Evolutionary conservation across 352 stramenopile species (phyloP), one percentile per base, ranked within the genome.

Genomic region (Pythium chondricola): DNA sequence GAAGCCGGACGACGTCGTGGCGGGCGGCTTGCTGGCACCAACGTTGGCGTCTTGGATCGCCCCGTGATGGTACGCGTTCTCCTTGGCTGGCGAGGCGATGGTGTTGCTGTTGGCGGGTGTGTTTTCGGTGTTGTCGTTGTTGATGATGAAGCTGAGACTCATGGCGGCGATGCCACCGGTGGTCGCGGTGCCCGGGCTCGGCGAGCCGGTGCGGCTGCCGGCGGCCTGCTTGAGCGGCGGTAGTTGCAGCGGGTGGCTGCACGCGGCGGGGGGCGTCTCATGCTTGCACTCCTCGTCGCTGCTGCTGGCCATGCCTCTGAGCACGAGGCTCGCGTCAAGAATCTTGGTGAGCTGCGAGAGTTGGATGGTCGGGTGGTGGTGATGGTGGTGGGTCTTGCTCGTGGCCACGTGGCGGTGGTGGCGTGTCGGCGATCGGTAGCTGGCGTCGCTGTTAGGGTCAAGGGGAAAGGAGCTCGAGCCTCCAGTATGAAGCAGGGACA

Each of bases 61-160:
- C 58, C 24, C 42, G 58, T 25, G 18, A 25, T 27, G 21, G 17
- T 38, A 32, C 22, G 27, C 32, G 24, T 20, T 29, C 6, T 55
- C 32, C 20, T 48, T 54, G 42, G n/a, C 18, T 2, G 56, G 35
- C 16, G 44, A 42, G 40, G 36, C 41, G 26, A n/a, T n/a, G n/a
- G n/a, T n/a, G n/a, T n/a, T n/a, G n/a, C 29, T 18, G 48, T 56
- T 73, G 18, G 24, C 65, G 26, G 42, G 55, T 50, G 55, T 61
- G 52, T 63, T 57, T 43, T 71, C 63, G 24, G 58, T 43, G 39
- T 61, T 54, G 31, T 69, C 61, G 46, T 77, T 52, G 61, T 90
- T 84, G 43, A 88, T 82, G 62, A 90, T 90, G 57, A 78, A 90
- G 71, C 79, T 88, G 41, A 90, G 76, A 18, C 79, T 86, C 79